Evolutionary conservation across 768 basidiomycete species (phyloP), one percentile per base, ranked within the genome.

Genomic region (Tulasnella sp.): DNA sequence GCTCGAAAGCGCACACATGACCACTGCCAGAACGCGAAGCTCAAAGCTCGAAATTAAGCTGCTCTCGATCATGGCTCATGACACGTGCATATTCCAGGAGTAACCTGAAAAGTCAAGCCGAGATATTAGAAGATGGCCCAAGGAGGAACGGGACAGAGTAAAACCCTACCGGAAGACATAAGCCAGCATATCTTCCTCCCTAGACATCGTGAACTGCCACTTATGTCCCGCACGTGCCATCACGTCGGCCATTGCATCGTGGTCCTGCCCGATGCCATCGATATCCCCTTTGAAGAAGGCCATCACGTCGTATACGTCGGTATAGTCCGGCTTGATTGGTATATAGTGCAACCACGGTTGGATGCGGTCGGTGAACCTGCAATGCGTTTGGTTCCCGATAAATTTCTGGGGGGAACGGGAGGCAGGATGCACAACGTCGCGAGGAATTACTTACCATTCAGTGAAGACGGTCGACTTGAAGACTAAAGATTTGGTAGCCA

Each of bases 301-400:
- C 49, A 86, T 75, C 3, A 81, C 73, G 64, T 89, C 88, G 68
- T 85, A 78, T 3, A 89, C 68, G 68, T 88, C 85, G 0, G 78
- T 76, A 15, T 84, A 76, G 63, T 85, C 82, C 0, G 83, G 60
- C 62, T 74, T 70, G 59, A 88, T 73, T 1, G 86, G 86, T 0
- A 88, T 76, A 66, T 87, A 88, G 68, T 87, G 86, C 11, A 86
- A 73, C 84, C 85, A 87, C 0, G 85, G 82, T 30, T 73, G 76
- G 48, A 83, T 73, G 8, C 82, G 77, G 60, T 82, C 79, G 13
- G 70, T 72, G 61, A 72, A 83, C 81, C 80, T 81, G 63, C 15
- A 38, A 38, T 38, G 34, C 15, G 15, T 15, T 15, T 7, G 4
- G 32, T 3, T 53, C 15, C 7, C 17, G 10, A 11, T 8, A n/a